Percentiles rank a stretch among this genome's conserved stretches.
Evolutionary conservation across 2,329 filamentous ascomycete genomes (phyloP).

Genomic region (Stromatinia cepivora): DNA sequence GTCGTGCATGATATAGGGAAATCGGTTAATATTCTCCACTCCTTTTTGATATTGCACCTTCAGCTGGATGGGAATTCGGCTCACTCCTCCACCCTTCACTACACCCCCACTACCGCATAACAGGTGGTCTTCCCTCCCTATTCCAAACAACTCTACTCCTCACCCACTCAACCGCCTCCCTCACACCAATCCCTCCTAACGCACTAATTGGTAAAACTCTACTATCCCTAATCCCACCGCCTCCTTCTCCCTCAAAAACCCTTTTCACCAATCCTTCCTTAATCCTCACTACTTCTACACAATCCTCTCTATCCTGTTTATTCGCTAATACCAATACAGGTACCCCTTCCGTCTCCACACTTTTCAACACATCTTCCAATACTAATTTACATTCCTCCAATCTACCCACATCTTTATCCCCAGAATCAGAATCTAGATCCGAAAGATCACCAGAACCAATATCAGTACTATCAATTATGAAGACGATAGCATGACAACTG

Average conservation of each 20-base stretch:
- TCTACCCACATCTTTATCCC: constrained; percentile 52
- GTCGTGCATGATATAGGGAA: too few relatives aligned
- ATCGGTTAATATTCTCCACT: not conserved
- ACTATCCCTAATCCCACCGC: constrained; percentile 81
- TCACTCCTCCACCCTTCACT: constrained; percentile 24
- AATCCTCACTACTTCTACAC: constrained; percentile 93
- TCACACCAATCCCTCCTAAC: constrained; percentile 82
- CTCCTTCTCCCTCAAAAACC: constrained; percentile 93
- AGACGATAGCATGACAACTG: constrained; percentile 93
- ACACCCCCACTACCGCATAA: constrained; percentile 69
- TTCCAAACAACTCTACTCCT: constrained; percentile 93
- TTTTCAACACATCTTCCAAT: constrained; percentile 84
- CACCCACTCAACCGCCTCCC: constrained; percentile 96
- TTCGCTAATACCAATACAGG: constrained; percentile 91
- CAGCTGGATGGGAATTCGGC: too few relatives aligned
- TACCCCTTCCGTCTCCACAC: constrained; percentile 86
- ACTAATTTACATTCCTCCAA: constrained; percentile 88
- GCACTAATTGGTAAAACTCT: constrained; percentile 89
- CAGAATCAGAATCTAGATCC: constrained; percentile 4
- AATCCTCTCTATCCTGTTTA: constrained; percentile 97
- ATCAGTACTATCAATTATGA: constrained; percentile 94
- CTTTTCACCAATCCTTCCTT: constrained; percentile 95
- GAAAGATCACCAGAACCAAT: constrained; percentile 68
- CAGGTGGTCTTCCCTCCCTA: constrained; percentile 85
- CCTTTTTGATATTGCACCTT: not conserved